Base-by-base conservation (phyloP, 2,329 filamentous ascomycete genomes). In the Aspergillus tubingensis region DNA sequence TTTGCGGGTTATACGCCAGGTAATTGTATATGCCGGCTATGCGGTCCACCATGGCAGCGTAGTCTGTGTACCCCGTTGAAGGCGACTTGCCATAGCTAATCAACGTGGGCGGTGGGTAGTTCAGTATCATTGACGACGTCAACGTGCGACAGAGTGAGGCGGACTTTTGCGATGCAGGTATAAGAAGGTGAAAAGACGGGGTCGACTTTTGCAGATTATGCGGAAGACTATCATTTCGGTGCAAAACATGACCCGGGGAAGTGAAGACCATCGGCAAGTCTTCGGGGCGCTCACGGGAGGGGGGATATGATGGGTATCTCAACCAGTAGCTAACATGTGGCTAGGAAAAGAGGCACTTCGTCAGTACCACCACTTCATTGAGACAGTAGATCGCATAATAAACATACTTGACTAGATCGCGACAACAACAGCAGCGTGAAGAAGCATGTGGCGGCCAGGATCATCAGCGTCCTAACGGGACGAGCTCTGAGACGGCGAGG, bases 91-190 rank as follows among this genome's bases (percentile, higher is more conserved):
- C 67, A 23, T 82, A 82, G 50, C 80, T 80, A 62, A 86, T 75
- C 30, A 86, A 68, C 1, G 82, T 85, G 6, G 85, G 83, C 13
- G 84, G 81, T 8, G 86, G 85, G 57, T 86, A 88, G 61, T 83
- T 80, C 41, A 86, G 74, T n/a, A 86, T 77, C 72, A 85, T 84
- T 1, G 83, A 81, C 1, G 84, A 85, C 11, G 86, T 74, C 11
- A 86, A 68, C 1, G 83, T 82, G 65, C 83, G 84, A 76, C 85
- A 88, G 43, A 87, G 78, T n/a, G 80, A 77, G 17, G 78, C 65
- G 38, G 80, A 81, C 44, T 78, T 77, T n/a, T 76, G 74, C 39
- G 77, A 76, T 5, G 82, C 78, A 5, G 82, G 81, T 51, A 87
- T 76, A 27, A 87, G 70, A 39, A 88, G 79, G 69, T 87, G 85